Base-by-base conservation (phyloP, 441 rosid genomes). In the Pelargonium fulgidum region DNA sequence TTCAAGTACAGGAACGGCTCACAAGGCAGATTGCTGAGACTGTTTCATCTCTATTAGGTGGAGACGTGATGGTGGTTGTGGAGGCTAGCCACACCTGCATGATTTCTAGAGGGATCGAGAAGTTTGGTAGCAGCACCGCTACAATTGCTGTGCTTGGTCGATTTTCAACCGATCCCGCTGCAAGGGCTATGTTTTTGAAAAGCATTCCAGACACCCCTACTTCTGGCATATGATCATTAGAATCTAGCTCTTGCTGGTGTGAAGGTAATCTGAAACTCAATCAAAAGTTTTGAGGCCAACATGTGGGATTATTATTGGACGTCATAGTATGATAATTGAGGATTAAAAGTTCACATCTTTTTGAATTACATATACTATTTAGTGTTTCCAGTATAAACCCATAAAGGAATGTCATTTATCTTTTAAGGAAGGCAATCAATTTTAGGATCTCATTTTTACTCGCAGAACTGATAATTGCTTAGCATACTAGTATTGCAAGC, bases 1-100 rank as follows among this genome's bases (percentile, higher is more conserved):
- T 94, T 70, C 99, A 94, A 80, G 97, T 94, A 71, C 99, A 94
- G 78, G 99, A 94, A 82, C 85, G 98, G 66, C 88, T 94, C 44
- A 89, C 94, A 62, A 75, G 87, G 72, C 98, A 94, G 79, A 87
- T 94, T 54, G 96, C 97, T 4, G 93, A 94, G 82, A 88, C 89
- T 4, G 79, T 84, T 67, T 79, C 96, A 0, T 81, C 89, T 7
- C 41, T 84, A 36, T 78, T 86, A 52, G 95, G 96, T 20, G 94
- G 88, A 54, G 93, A 90, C 80, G 90, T 88, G 79, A 90, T 94
- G 70, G 96, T 94, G 11, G 92, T 89, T 44, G 95, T 87, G 65
- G 98, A 90, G 82, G 98, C 98, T 1, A 79, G 76, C 14, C 99
- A 95, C 77, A 86, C 86, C 61, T 95, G 99, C 77, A 95, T 92